These are phyloP conservation scores for Ilex asprella DNA, from an alignment of 257 asterid species.

Conservation along the genomic window DNA sequence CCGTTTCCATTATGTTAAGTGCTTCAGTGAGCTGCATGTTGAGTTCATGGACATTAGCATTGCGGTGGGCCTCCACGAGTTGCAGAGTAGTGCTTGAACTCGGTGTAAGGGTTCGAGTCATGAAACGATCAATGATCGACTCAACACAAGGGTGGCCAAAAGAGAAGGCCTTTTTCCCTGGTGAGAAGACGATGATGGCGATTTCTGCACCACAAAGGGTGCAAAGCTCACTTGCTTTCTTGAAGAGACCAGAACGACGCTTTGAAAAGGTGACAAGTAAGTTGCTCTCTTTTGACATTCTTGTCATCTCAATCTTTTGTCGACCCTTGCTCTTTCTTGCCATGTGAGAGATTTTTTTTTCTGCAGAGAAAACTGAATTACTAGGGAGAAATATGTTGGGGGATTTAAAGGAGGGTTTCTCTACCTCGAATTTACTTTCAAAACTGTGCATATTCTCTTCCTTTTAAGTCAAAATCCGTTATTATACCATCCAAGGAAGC, in stretches of 20 bases:
- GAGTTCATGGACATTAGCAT: constrained; percentile 29
- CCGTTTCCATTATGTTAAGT: constrained; percentile 21
- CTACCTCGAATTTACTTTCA: too few relatives aligned
- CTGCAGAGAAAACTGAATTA: too few relatives aligned
- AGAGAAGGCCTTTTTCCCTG: constrained; percentile 33
- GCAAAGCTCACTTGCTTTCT: constrained; percentile 35
- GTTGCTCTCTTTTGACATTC: constrained; percentile 39
- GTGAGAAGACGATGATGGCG: constrained; percentile 33
- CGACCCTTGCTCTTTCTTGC: constrained; percentile 37
- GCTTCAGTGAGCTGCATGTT: constrained; percentile 28
- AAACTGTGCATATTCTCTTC: too few relatives aligned
- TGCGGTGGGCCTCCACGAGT: constrained; percentile 41
- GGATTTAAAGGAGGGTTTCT: too few relatives aligned
- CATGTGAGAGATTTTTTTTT: constrained; percentile 1
- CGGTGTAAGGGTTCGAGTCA: constrained; percentile 9
- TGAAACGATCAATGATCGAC: constrained; percentile 26
- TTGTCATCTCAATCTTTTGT: constrained; percentile 39
- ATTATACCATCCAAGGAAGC: too few relatives aligned
- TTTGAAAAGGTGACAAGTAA: constrained; percentile 44
- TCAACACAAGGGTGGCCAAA: constrained; percentile 39
- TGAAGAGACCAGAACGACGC: constrained; percentile 42
- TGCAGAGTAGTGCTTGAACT: constrained; percentile 19
- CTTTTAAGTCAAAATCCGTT: too few relatives aligned
- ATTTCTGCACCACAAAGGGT: constrained; percentile 32
- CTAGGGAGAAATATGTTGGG: too few relatives aligned